These are phyloP conservation scores for Diaporthe humulicola DNA, from an alignment of 2,329 filamentous ascomycete species.

Conservation along the genomic window DNA sequence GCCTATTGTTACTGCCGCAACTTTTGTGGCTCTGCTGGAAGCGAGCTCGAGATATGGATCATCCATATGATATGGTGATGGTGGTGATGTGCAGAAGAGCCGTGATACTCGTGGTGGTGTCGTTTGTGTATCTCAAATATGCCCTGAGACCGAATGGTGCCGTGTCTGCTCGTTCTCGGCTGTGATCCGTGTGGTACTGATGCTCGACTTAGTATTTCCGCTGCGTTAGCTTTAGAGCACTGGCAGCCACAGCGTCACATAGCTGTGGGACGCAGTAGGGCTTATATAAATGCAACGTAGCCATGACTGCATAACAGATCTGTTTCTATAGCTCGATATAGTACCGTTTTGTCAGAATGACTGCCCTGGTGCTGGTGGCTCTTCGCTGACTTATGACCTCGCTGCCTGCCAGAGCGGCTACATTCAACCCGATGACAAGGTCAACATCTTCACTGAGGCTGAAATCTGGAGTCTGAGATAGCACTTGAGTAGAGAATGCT, in stretches of 20 bases:
- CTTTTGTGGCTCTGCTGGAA: background rate
- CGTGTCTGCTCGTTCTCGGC: background rate
- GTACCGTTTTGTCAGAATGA: slow-evolving; percentile 43
- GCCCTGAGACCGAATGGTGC: background rate
- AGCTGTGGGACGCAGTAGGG: too few species aligned
- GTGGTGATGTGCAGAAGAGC: background rate
- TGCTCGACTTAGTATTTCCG: slow-evolving; percentile 39
- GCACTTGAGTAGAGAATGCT: background rate
- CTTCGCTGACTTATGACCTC: slow-evolving; percentile 39
- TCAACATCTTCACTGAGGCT: slow-evolving; percentile 44
- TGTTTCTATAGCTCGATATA: too few species aligned
- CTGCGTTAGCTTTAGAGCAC: slow-evolving; percentile 42
- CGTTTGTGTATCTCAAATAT: background rate
- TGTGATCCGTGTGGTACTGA: background rate
- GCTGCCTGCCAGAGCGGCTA: slow-evolving; percentile 42
- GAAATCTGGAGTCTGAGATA: slow-evolving; percentile 22
- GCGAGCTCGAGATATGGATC: background rate
- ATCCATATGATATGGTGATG: background rate
- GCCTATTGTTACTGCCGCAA: background rate
- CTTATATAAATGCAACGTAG: too few species aligned
- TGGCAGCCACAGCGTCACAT: slow-evolving; percentile 40
- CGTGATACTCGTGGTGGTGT: background rate
- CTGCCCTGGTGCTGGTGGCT: slow-evolving; percentile 39
- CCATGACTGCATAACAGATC: too few species aligned
- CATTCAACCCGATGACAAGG: slow-evolving; percentile 42